A percentile compares a stretch with the other conserved stretches of the same genome.
phyloP scores from a whole-genome alignment of 768 basidiomycete species.

The Kwoniella sp. region DNA sequence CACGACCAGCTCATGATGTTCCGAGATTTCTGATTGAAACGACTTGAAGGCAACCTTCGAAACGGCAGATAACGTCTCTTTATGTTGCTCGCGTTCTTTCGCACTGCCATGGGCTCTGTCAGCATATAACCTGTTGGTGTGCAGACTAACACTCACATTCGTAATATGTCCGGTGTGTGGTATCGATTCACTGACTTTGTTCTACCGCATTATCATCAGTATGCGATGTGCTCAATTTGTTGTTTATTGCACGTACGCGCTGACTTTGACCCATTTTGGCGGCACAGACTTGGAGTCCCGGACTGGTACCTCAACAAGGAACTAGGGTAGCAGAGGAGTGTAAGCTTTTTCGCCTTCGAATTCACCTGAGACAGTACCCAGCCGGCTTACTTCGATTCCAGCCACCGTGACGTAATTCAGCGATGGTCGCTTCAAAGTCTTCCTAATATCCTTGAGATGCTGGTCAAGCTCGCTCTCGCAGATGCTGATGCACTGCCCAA shows the following conservation, averaged over 20 bases:
- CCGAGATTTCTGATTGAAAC: conserved; percentile 72
- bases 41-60: conserved; percentile 62
- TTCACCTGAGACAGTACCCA: background rate
- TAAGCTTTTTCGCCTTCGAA: conserved; percentile 7
- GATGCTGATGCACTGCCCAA: conserved; percentile 64
- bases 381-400: conserved; percentile 67
- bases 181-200: conserved; percentile 75
- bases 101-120: conserved; percentile 60
- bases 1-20: conserved; percentile 70
- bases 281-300: conserved; percentile 54
- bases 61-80: conserved; percentile 69
- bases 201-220: conserved; percentile 57
- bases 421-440: conserved; percentile 69
- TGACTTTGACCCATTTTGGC: conserved; percentile 60
- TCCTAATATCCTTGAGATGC: conserved; percentile 74
- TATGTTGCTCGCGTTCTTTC: conserved; percentile 71
- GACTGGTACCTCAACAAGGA: conserved; percentile 74
- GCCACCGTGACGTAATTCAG: conserved; percentile 69
- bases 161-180: conserved; percentile 65
- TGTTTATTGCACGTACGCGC: conserved; percentile 49
- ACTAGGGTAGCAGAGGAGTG: conserved; percentile 59
- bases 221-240: too few species aligned
- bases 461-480: conserved; percentile 72
- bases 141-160: conserved; percentile 51
- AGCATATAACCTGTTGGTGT: conserved; percentile 17